Evolutionary conservation across 768 basidiomycete species (phyloP).

Genomic region (Mrakia gelida): DNA sequence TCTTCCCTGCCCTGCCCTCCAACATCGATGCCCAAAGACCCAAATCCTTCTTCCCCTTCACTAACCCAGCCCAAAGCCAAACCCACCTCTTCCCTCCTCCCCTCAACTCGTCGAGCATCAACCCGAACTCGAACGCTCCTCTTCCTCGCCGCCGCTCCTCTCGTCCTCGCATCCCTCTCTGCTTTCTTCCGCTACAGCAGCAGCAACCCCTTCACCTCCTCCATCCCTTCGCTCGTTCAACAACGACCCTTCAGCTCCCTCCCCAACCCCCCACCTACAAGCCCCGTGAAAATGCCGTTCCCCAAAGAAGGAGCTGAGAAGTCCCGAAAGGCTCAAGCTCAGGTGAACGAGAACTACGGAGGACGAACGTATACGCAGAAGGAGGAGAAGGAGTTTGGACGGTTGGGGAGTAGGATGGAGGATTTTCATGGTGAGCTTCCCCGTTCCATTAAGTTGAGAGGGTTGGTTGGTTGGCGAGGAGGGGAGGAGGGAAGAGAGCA

Average conservation of each 20-base stretch:
- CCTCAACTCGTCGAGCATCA: neutral
- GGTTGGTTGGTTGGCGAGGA: no score
- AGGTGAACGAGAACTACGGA: neutral
- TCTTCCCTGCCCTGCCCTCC: neutral
- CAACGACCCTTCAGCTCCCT: neutral
- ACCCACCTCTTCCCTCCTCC: neutral
- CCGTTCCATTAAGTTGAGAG: no score
- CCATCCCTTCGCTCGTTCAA: neutral
- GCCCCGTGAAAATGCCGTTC: no score
- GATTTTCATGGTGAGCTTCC: constrained; percentile 20
- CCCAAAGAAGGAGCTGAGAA: constrained; percentile 9
- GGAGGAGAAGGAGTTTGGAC: constrained; percentile 27
- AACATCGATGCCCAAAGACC: no score
- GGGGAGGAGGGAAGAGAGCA: neutral
- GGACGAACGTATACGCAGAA: constrained; percentile 17
- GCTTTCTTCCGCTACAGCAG: neutral
- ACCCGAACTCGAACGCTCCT: neutral
- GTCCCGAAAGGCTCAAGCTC: neutral
- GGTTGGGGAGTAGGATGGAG: constrained; percentile 20
- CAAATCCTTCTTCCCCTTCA: no score
- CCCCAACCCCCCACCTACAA: neutral
- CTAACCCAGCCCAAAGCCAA: neutral
- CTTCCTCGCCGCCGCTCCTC: neutral
- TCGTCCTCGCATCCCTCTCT: neutral
- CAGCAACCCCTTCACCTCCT: neutral